Evolutionary conservation across 805 yeast genomes (phyloP).

Genomic region (Wickerhamomyces chambardii): DNA sequence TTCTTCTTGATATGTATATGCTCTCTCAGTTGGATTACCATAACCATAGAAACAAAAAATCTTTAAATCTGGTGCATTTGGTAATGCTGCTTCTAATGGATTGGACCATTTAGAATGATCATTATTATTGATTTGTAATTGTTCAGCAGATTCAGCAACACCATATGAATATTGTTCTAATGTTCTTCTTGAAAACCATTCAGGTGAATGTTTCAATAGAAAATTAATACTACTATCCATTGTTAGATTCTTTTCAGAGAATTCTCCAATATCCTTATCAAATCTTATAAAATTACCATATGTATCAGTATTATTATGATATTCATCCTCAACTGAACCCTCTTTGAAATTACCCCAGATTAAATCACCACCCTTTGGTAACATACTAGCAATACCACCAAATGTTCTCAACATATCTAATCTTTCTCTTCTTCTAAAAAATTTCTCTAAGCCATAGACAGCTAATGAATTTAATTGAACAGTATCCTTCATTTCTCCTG

Average conservation of each 20-base stretch:
- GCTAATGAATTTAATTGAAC: slow-evolving; percentile 91
- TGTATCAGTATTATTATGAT: slow-evolving; percentile 27
- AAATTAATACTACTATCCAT: slow-evolving; percentile 60
- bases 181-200: slow-evolving; percentile 65
- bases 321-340: slow-evolving; percentile 63
- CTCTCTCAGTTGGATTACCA: slow-evolving; percentile 95
- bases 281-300: slow-evolving; percentile 74
- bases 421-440: slow-evolving; percentile 84
- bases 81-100: slow-evolving; percentile 87
- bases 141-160: slow-evolving; percentile 46
- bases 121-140: slow-evolving; percentile 57
- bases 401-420: slow-evolving; percentile 77
- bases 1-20: slow-evolving; percentile 77
- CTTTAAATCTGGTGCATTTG: slow-evolving; percentile 89
- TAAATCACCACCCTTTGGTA: slow-evolving; percentile 89
- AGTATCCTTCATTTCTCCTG: slow-evolving; percentile 98
- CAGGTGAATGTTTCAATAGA: slow-evolving; percentile 56
- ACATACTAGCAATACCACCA: slow-evolving; percentile 94
- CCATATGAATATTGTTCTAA: slow-evolving; percentile 74
- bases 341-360: slow-evolving; percentile 73
- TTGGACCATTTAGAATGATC: slow-evolving; percentile 84
- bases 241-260: slow-evolving; percentile 47
- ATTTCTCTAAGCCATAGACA: slow-evolving; percentile 88
- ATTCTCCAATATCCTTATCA: slow-evolving; percentile 31
- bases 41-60: slow-evolving; percentile 89